Conservation (phyloP, 2,329 filamentous ascomycete species). For the Calonectria fujianensis region DNA sequence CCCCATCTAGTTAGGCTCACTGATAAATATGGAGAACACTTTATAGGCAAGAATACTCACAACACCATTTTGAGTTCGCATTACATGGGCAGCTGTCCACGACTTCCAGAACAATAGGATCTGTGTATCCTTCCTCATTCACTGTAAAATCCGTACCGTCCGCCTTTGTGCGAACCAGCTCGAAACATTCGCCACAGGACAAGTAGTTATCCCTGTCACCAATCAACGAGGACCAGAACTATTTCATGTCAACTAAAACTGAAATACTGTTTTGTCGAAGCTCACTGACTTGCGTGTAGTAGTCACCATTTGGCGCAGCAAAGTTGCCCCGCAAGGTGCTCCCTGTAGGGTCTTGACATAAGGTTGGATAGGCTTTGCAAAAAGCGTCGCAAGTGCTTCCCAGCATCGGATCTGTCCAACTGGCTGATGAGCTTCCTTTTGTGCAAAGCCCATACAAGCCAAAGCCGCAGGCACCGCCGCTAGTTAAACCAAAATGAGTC, state of each 20-base stretch:
- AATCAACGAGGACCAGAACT: constrained; percentile 29
- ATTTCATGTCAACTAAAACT: not conserved
- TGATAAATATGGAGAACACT: not conserved
- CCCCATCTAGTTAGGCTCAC: not conserved
- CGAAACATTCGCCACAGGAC: constrained; percentile 31
- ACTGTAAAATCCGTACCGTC: constrained; percentile 27
- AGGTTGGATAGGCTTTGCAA: constrained; percentile 27
- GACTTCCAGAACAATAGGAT: constrained; percentile 30
- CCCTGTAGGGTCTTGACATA: constrained; percentile 27
- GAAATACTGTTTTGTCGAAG: not conserved
- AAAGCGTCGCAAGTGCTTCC: constrained; percentile 32
- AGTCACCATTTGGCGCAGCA: constrained; percentile 33
- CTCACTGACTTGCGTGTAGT: constrained; percentile 30
- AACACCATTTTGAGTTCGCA: constrained; percentile 37
- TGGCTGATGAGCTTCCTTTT: constrained; percentile 28
- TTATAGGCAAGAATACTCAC: constrained; percentile 15
- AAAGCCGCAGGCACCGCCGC: constrained; percentile 31
- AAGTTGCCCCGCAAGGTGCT: constrained; percentile 30
- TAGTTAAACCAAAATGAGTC: constrained; percentile 32
- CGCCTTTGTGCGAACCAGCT: constrained; percentile 30
- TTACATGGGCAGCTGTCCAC: constrained; percentile 31
- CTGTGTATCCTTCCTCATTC: constrained; percentile 24
- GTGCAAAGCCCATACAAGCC: constrained; percentile 34
- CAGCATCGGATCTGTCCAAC: constrained; percentile 33
- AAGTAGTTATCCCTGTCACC: constrained; percentile 30